These are phyloP conservation scores for Parascedosporium putredinis DNA, from an alignment of 2,329 filamentous ascomycete genomes.

Conservation along the genomic window DNA sequence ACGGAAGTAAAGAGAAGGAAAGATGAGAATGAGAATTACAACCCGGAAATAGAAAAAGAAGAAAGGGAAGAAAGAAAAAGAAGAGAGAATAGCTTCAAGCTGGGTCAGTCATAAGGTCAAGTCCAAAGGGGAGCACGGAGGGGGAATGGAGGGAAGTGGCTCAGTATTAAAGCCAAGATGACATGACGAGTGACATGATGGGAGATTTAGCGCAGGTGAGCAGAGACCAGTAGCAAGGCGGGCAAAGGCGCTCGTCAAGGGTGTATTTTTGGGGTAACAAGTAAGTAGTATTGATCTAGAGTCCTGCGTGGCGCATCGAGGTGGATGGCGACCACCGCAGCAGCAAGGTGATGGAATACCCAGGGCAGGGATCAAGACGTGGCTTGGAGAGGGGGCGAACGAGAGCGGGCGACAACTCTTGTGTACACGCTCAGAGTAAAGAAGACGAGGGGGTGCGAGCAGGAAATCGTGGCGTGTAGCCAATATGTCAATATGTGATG, in stretches of 20 bases:
- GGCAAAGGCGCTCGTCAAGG: not conserved
- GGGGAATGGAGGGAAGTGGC: not conserved
- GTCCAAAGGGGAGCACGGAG: not conserved
- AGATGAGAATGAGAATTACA: constrained; percentile 13
- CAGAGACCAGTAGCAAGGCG: not conserved
- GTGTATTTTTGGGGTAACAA: not conserved
- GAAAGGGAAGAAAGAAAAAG: constrained; percentile 19
- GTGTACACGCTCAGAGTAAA: no score
- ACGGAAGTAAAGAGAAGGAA: constrained; percentile 17
- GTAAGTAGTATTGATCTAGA: not conserved
- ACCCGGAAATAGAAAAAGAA: constrained; percentile 18
- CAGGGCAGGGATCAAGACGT: no score
- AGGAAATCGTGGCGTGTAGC: not conserved
- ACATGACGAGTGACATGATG: not conserved
- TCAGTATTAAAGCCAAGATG: not conserved
- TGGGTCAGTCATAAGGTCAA: not conserved
- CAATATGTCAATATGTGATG: not conserved
- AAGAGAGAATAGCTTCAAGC: constrained; percentile 2
- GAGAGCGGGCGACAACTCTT: not conserved
- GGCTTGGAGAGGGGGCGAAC: not conserved
- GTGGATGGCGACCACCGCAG: not conserved
- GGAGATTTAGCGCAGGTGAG: not conserved
- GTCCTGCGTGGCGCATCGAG: not conserved
- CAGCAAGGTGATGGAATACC: not conserved
- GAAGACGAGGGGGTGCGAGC: not conserved